Evolutionary conservation across 2,329 filamentous ascomycete genomes (phyloP).

Genomic region (Alternaria ventricosa): DNA sequence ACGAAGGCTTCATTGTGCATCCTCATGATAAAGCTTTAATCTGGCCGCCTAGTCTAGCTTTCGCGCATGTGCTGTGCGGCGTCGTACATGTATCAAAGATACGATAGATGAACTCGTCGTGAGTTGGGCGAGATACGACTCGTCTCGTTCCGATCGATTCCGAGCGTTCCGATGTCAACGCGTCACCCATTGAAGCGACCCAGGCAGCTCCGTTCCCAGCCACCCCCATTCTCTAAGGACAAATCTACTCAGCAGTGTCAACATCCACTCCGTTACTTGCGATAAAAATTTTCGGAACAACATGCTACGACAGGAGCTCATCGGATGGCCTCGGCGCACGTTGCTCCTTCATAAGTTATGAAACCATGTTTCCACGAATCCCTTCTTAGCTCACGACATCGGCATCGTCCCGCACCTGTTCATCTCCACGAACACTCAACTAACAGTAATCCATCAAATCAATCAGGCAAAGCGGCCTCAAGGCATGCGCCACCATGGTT

Average conservation of each 20-base stretch:
- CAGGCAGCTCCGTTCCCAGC: background rate
- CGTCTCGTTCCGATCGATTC: background rate
- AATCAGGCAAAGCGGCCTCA: background rate
- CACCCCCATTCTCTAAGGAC: background rate
- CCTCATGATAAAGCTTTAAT: background rate
- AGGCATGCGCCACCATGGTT: background rate
- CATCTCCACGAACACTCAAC: slow-evolving; percentile 13
- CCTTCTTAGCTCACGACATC: background rate
- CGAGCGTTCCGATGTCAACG: background rate
- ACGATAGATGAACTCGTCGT: background rate
- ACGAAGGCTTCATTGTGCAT: background rate
- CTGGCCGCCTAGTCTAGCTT: background rate
- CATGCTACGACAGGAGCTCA: background rate
- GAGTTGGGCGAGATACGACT: background rate
- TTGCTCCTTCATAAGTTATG: slow-evolving; percentile 14
- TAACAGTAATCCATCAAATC: background rate
- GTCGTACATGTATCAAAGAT: background rate
- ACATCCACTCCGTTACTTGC: background rate
- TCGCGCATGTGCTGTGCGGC: background rate
- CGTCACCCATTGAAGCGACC: background rate
- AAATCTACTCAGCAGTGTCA: background rate
- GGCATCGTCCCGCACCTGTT: background rate
- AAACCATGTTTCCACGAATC: slow-evolving; percentile 18
- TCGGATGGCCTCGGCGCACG: background rate
- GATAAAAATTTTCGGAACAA: background rate